A percentile compares a stretch with the other conserved stretches of the same genome.
Evolutionary conservation across 2,329 filamentous ascomycete species (phyloP).

Genomic region (Pseudogymnoascus sp.): DNA sequence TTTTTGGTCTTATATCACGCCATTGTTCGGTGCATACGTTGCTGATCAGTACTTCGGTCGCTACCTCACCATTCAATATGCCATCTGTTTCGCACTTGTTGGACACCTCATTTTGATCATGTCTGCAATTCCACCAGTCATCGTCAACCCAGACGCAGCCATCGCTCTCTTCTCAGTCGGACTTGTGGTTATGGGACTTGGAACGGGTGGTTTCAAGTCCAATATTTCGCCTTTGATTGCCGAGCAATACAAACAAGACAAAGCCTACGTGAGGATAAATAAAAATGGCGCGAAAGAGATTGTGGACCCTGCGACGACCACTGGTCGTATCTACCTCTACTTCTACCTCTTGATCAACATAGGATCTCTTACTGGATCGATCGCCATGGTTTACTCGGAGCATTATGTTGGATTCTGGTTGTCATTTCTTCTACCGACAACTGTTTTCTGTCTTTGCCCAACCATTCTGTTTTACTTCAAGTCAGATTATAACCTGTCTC

Average conservation of each 20-base stretch:
- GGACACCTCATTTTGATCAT: slow-evolving; percentile 58
- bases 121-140: slow-evolving; percentile 52
- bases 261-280: slow-evolving; percentile 40
- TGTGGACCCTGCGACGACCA: slow-evolving; percentile 50
- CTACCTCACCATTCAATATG: slow-evolving; percentile 46
- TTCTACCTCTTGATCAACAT: slow-evolving; percentile 67
- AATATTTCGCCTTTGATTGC: slow-evolving; percentile 59
- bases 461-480: slow-evolving; percentile 51
- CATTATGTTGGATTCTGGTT: slow-evolving; percentile 72
- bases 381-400: slow-evolving; percentile 65
- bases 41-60: slow-evolving; percentile 60
- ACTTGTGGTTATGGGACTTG: slow-evolving; percentile 57
- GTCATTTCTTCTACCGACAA: slow-evolving; percentile 59
- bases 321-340: slow-evolving; percentile 55
- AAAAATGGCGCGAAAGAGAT: slow-evolving; percentile 51
- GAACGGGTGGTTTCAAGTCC: slow-evolving; percentile 64
- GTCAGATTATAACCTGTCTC: slow-evolving; percentile 50
- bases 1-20: slow-evolving; percentile 44
- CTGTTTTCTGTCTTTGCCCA: slow-evolving; percentile 55
- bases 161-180: slow-evolving; percentile 55
- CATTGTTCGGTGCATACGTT: slow-evolving; percentile 44
- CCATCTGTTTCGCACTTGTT: slow-evolving; percentile 47
- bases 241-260: slow-evolving; percentile 49
- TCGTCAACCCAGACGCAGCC: slow-evolving; percentile 42
- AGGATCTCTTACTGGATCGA: slow-evolving; percentile 50